Evolutionary conservation across 257 asterid species (phyloP).

Genomic region (Jacaranda mimosifolia): DNA sequence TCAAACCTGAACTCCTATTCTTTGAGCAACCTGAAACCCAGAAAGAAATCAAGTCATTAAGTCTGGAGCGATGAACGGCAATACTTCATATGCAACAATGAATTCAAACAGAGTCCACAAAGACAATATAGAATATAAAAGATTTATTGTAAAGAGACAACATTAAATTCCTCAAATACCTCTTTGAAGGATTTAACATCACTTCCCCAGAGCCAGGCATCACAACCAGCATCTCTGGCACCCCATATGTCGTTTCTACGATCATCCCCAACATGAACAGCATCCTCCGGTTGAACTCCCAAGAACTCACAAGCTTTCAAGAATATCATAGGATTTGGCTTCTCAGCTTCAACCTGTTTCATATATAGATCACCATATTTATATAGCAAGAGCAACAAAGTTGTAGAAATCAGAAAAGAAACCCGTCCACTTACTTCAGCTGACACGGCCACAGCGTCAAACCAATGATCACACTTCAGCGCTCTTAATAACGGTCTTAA

Average conservation of each 20-base stretch:
- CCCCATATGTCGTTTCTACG: constrained; percentile 99
- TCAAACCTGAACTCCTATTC: constrained; percentile 87
- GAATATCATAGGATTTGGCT: constrained; percentile 94
- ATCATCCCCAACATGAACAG: constrained; percentile 97
- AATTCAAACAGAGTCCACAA: neutral
- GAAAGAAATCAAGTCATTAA: neutral
- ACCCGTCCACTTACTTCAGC: constrained; percentile 74
- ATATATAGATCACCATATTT: neutral
- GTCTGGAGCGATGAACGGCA: neutral
- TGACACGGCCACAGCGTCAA: constrained; percentile 96
- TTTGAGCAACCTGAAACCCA: constrained; percentile 79
- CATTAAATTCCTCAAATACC: constrained; percentile 49
- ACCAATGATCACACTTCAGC: constrained; percentile 94
- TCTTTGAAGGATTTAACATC: constrained; percentile 92
- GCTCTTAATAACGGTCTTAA: constrained; percentile 87
- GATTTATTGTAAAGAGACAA: neutral
- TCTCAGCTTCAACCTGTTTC: constrained; percentile 96
- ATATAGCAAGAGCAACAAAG: neutral
- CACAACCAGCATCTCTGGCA: constrained; percentile 97
- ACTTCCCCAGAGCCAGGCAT: constrained; percentile 99
- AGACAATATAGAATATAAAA: neutral
- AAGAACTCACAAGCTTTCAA: constrained; percentile 91
- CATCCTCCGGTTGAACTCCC: constrained; percentile 95
- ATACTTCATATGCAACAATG: neutral
- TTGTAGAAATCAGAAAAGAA: neutral